These are phyloP conservation scores for Hypocreales sp. DNA, from an alignment of 2,329 filamentous ascomycete species.

Conservation along the genomic window DNA sequence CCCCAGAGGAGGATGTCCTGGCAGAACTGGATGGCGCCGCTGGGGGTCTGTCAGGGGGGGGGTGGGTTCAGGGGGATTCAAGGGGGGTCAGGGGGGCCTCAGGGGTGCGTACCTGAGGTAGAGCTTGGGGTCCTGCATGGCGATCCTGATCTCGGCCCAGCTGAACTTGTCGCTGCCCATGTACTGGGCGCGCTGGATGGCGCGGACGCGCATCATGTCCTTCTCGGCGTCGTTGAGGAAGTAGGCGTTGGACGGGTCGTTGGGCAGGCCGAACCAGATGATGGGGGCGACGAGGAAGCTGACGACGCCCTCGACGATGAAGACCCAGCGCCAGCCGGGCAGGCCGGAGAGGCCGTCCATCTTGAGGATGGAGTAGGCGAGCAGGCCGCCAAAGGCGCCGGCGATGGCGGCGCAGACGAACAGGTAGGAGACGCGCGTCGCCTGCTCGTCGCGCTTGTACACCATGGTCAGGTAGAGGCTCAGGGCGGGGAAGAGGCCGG, in stretches of 20 bases:
- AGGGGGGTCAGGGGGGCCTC: neutral
- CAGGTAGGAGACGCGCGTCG: conserved; percentile 32
- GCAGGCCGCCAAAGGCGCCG: conserved; percentile 21
- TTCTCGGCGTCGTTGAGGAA: conserved; percentile 32
- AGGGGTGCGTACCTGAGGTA: conserved; percentile 25
- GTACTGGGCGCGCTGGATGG: conserved; percentile 27
- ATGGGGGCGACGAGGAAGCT: conserved; percentile 23
- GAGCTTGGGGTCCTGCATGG: conserved; percentile 32
- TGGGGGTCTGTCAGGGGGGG: too few species aligned
- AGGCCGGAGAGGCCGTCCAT: conserved; percentile 29
- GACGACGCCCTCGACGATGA: conserved; percentile 32
- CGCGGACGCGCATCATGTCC: conserved; percentile 31
- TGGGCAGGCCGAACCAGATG: conserved; percentile 30
- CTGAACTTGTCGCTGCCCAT: conserved; percentile 31
- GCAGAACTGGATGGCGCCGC: conserved; percentile 31
- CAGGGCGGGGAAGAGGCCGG: conserved; percentile 11
- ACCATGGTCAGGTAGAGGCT: conserved; percentile 12
- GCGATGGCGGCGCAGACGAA: conserved; percentile 33
- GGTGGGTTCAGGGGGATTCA: neutral
- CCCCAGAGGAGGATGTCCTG: conserved; percentile 37
- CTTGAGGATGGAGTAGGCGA: conserved; percentile 30
- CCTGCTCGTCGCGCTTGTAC: conserved; percentile 33
- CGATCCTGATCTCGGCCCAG: conserved; percentile 32
- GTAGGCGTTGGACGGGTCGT: conserved; percentile 28
- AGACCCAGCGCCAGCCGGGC: conserved; percentile 33